Evolutionary conservation across 768 basidiomycete genomes (phyloP).

Genomic region (Podaxis carcinomalis): DNA sequence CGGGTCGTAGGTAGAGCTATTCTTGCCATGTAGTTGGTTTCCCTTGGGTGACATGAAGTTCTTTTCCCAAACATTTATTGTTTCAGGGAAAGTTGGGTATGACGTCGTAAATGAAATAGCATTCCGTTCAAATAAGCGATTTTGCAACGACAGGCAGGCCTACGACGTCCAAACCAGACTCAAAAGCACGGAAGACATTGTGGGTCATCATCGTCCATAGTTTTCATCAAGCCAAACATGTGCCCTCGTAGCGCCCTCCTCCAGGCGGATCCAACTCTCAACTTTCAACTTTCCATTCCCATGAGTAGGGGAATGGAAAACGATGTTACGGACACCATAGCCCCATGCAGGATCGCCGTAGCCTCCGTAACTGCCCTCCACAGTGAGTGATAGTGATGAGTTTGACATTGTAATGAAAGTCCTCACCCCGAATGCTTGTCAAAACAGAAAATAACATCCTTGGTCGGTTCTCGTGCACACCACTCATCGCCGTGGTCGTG

Average conservation of each 20-base stretch:
- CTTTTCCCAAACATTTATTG: too few relatives aligned
- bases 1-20: too few relatives aligned
- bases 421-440: slow-evolving; percentile 70
- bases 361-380: slow-evolving; percentile 60
- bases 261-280: slow-evolving; percentile 63
- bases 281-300: slow-evolving; percentile 19
- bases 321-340: slow-evolving; percentile 59
- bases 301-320: slow-evolving; percentile 35
- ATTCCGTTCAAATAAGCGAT: too few relatives aligned
- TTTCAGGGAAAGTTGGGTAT: background rate
- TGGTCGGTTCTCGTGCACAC: slow-evolving; percentile 64
- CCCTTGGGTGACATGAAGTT: too few relatives aligned
- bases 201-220: slow-evolving; percentile 22
- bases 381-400: background rate
- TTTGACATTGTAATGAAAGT: background rate
- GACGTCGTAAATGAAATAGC: too few relatives aligned
- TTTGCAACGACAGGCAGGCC: too few relatives aligned
- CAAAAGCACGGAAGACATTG: background rate
- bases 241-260: slow-evolving; percentile 55
- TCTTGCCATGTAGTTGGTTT: too few relatives aligned
- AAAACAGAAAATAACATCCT: slow-evolving; percentile 69
- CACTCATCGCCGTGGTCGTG: slow-evolving; percentile 82
- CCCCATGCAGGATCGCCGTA: slow-evolving; percentile 53
- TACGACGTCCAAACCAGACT: background rate
- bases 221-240: slow-evolving; percentile 43